Conservation (phyloP, 495 filamentous ascomycete genomes). For the Podospora sp. region DNA sequence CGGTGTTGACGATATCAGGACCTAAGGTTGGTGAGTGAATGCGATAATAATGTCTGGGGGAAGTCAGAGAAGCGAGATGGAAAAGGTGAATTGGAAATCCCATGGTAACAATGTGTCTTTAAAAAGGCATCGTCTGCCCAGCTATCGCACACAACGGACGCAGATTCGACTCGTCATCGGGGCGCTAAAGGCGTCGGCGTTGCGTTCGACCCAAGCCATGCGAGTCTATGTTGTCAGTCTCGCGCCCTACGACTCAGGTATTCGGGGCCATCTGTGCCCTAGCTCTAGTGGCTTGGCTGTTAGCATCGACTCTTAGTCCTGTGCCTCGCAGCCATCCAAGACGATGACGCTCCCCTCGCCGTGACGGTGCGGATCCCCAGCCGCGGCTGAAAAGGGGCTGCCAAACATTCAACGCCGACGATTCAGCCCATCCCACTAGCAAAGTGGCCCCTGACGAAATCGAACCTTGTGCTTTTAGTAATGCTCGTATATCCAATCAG, state of each 20-base stretch:
- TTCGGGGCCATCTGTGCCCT: background rate
- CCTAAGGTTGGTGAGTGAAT: background rate
- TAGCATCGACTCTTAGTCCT: too few species aligned
- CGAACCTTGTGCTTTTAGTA: background rate
- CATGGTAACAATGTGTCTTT: background rate
- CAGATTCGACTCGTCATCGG: background rate
- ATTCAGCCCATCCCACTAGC: background rate
- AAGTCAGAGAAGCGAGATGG: background rate
- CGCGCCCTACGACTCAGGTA: background rate
- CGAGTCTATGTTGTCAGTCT: background rate
- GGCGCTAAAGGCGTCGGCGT: background rate
- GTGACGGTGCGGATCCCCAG: too few species aligned
- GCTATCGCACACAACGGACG: background rate
- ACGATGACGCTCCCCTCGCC: too few species aligned
- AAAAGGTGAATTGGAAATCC: background rate
- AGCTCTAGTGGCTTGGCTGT: background rate
- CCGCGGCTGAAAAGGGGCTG: too few species aligned
- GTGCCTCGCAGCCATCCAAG: too few species aligned
- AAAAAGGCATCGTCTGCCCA: background rate
- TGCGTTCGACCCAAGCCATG: background rate
- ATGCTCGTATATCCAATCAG: background rate
- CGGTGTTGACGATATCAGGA: background rate
- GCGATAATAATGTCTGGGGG: background rate
- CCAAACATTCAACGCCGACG: background rate
- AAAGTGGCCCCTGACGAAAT: background rate